Base-by-base conservation (phyloP, 495 filamentous ascomycete genomes). In the Tuber aestivum region DNA sequence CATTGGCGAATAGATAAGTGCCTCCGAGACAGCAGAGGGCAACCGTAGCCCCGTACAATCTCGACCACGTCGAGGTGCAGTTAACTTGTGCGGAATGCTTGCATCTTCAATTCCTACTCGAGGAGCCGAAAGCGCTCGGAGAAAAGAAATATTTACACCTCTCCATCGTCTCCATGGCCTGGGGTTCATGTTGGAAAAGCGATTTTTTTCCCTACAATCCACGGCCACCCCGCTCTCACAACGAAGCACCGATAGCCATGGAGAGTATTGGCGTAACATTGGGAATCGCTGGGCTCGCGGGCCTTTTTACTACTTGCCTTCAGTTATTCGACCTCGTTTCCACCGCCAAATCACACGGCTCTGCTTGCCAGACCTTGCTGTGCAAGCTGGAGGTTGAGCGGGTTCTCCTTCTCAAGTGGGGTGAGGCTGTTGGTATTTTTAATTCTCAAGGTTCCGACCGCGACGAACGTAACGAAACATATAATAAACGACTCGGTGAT, bases 381-480 rank as follows among this genome's bases (percentile, higher is more conserved):
- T 71, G 69, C 35, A 75, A 48, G 42, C 23, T 75, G 10, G 74
- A 75, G 42, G 74, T 61, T 71, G 74, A 71, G 32, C 41, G 72
- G 27, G 44, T 75, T 41, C 44, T 75, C 18, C 69, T 75, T 27
- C 20, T 75, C 44, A 75, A 72, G 56, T 72, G 74, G 74, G 74
- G 74, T 32, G 74, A 75, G 42, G 74, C 69, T 23, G 69, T 65
- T 20, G 74, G 74, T 35, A 45, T 75, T 40, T 48, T 75, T 69
- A 45, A 32, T 23, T n/a, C 70, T 72, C 70, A 72, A 72, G 16
- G 10, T 44, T 18, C 70, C 41, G 44, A 72, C 70, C 7, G 23
- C 70, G 70, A 41, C 35, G n/a, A 65, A 35, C 56, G 56, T 4
- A 35, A 35, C 56, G 27, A 65, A 35, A 35, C 56, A 37, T 72